These are phyloP conservation scores for Talaromyces pinophilus DNA, from an alignment of 2,329 filamentous ascomycete species.

Conservation along the genomic window DNA sequence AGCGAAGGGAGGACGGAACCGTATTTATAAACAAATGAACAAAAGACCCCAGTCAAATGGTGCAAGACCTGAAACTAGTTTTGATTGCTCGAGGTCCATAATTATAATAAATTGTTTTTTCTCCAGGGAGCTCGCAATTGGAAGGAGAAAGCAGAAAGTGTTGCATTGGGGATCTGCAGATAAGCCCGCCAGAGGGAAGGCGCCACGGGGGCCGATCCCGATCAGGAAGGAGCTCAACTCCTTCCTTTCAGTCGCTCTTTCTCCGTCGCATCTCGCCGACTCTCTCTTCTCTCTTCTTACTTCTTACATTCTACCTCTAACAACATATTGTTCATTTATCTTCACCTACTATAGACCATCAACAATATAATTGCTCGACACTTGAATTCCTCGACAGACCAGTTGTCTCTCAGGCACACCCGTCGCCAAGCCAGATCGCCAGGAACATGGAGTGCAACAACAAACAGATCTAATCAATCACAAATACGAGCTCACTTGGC, in stretches of 20 bases:
- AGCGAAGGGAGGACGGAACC: neutral
- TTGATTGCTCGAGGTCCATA: neutral
- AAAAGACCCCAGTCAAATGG: no score
- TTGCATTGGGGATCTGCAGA: neutral
- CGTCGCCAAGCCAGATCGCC: neutral
- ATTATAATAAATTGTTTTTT: neutral
- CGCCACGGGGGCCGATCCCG: neutral
- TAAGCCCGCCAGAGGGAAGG: neutral
- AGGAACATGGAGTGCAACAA: neutral
- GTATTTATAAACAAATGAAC: slow-evolving; percentile 9
- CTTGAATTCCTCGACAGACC: neutral
- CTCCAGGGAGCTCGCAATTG: neutral
- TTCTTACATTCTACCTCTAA: neutral
- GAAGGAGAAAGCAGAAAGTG: neutral
- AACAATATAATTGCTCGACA: neutral
- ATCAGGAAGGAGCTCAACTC: slow-evolving; percentile 14
- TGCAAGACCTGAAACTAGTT: neutral
- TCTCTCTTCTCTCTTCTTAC: neutral
- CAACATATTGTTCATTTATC: neutral
- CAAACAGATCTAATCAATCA: neutral
- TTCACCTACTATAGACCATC: neutral
- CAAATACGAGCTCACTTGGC: neutral
- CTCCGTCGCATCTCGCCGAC: neutral
- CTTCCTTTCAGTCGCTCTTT: neutral
- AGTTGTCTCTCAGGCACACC: neutral